Base-by-base conservation (phyloP, 2,329 filamentous ascomycete species). In the Emericellopsis atlantica region DNA sequence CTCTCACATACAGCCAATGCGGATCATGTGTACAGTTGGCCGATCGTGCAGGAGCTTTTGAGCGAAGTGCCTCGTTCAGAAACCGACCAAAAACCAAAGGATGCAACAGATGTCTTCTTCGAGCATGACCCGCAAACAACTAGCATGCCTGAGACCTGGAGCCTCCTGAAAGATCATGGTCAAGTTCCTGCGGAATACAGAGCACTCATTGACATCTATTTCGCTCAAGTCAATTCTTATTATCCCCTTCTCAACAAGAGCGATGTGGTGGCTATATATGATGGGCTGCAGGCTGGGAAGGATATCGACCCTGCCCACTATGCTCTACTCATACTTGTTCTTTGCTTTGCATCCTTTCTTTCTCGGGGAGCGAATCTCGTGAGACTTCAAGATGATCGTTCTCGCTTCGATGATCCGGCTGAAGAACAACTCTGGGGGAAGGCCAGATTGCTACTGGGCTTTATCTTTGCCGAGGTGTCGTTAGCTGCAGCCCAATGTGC, bases 401-500 rank as follows among this genome's bases (percentile, higher is more conserved):
- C 18, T 4, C 18, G 3, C 18, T 21, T 21, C 18, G 18, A 21
- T 5, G 18, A 21, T 21, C 18, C 18, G 5, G 18, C 18, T 21
- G 31, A 32, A 32, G 29, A 38, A 15, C 6, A 32, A 1, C 6
- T 55, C 1, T 55, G 53, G 54, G 12, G 34, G 4, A 57, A 56
- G 16, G 47, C 47, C 2, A 46, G 45, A 15, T 40, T 57, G 0
- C 37, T 55, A 0, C 39, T 42, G 51, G 53, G 55, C 3, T 46
- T 42, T 5, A 37, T 50, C 1, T 48, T 50, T 0, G 45, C 48
- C 0, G 46, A 53, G 2, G 41, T 47, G 21, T 50, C 51, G 1
- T 10, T 56, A 1, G 42, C 44, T 11, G 42, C 54, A 18, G 49
- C 53, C 0, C 54, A 56, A 26, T 53, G 53, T 36, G 46, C 45